Conservation (phyloP, 257 asterid species). For the Gentiana dahurica region DNA sequence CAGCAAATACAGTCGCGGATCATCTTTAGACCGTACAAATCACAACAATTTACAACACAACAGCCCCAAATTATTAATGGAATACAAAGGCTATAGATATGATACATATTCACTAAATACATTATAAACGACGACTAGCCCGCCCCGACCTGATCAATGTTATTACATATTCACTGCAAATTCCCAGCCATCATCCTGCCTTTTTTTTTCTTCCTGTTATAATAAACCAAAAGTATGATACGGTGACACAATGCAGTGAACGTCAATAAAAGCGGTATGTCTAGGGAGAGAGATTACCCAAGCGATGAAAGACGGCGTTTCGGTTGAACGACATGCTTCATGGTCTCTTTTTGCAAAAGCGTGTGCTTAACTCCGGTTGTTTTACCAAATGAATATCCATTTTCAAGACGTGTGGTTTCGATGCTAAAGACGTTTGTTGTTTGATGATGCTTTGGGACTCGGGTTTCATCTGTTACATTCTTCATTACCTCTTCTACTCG, state of each 20-base stretch:
- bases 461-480: constrained; percentile 6
- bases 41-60: too few relatives aligned
- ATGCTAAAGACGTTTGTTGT: constrained; percentile 1
- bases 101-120: too few relatives aligned
- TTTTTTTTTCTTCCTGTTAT: too few relatives aligned
- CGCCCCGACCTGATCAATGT: too few relatives aligned
- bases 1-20: too few relatives aligned
- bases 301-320: constrained; percentile 11
- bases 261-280: background rate
- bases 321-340: constrained; percentile 27
- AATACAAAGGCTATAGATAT: too few relatives aligned
- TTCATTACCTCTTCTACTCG: constrained; percentile 2
- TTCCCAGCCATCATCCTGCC: too few relatives aligned
- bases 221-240: too few relatives aligned
- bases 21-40: too few relatives aligned
- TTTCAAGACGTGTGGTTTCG: constrained; percentile 7
- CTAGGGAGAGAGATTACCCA: constrained; percentile 1
- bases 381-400: constrained; percentile 5
- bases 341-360: constrained; percentile 22
- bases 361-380: constrained; percentile 15
- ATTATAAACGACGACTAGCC: too few relatives aligned
- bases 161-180: too few relatives aligned
- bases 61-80: too few relatives aligned
- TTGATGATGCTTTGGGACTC: constrained; percentile 4
- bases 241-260: background rate